Evolutionary conservation across 345 rosid genomes (phyloP).

Genomic region (Theobroma cacao): DNA sequence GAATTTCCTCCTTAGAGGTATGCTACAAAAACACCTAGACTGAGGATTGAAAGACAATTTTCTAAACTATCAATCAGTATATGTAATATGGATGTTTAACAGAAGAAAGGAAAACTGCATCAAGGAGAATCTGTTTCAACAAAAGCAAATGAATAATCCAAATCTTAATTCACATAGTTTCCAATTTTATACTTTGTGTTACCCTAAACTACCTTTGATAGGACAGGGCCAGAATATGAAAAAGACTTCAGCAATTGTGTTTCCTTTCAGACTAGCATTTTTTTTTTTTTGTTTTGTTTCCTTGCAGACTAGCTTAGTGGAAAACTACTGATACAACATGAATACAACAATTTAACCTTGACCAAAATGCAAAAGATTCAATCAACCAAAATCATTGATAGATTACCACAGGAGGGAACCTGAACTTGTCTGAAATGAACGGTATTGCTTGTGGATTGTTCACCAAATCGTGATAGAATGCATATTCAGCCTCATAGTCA

Average conservation of each 20-base stretch:
- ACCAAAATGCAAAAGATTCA: not conserved
- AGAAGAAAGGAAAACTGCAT: not conserved
- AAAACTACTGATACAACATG: slow-evolving; percentile 15
- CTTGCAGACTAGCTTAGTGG: not conserved
- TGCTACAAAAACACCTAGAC: not conserved
- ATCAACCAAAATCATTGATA: slow-evolving; percentile 42
- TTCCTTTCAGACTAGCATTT: too few species aligned
- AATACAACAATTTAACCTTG: slow-evolving; percentile 16
- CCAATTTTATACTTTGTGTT: slow-evolving; percentile 15
- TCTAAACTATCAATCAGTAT: not conserved
- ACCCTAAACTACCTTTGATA: slow-evolving; percentile 30
- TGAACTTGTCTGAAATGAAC: slow-evolving; percentile 57
- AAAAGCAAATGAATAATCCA: not conserved
- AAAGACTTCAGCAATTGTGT: slow-evolving; percentile 6
- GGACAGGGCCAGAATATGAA: slow-evolving; percentile 17
- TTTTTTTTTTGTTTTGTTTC: too few species aligned
- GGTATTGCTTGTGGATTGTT: slow-evolving; percentile 60
- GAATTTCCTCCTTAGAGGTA: not conserved
- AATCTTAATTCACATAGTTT: not conserved
- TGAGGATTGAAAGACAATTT: too few species aligned
- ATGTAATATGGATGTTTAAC: not conserved
- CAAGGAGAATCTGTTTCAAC: not conserved
- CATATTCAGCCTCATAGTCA: slow-evolving; percentile 86
- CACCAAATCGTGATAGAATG: slow-evolving; percentile 57
- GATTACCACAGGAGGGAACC: slow-evolving; percentile 62